phyloP scores from a whole-genome alignment of 1,139 yeast genomes.

The Zygoascus meyerae region DNA sequence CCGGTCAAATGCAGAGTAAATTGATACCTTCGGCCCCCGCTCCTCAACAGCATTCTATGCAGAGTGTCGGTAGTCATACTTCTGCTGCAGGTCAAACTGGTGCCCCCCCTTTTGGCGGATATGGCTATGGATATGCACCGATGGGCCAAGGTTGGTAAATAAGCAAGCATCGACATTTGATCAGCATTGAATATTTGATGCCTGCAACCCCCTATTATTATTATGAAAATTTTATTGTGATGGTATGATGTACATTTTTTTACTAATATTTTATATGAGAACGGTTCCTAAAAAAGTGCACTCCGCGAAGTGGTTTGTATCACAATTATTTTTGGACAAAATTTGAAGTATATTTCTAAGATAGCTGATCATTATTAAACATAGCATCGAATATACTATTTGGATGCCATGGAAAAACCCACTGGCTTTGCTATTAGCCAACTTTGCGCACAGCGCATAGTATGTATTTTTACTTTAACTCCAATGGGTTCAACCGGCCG shows the following conservation, averaged over 20 bases:
- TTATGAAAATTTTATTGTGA: background rate
- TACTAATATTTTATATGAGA: background rate
- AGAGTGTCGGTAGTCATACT: background rate
- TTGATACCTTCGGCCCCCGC: background rate
- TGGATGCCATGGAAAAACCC: too few relatives aligned
- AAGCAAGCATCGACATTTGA: background rate
- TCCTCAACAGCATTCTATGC: slow-evolving; percentile 1
- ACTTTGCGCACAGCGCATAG: too few relatives aligned
- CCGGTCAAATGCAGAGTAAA: background rate
- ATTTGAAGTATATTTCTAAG: too few relatives aligned
- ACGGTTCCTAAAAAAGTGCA: too few relatives aligned
- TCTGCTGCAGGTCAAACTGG: slow-evolving; percentile 1
- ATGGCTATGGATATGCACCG: slow-evolving; percentile 6
- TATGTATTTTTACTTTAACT: too few relatives aligned
- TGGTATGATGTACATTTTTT: background rate
- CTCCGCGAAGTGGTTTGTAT: background rate
- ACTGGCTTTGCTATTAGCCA: too few relatives aligned
- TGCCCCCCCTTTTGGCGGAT: background rate
- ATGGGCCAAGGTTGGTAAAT: slow-evolving; percentile 5
- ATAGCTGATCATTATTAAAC: too few relatives aligned
- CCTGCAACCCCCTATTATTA: background rate
- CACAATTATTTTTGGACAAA: too few relatives aligned
- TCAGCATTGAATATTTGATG: background rate
- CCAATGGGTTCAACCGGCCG: too few relatives aligned
- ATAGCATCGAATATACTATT: too few relatives aligned